Evolutionary conservation across 169 alveolate genomes (phyloP), one percentile per base, ranked within the genome.

Genomic region (Ichthyophthirius multifiliis): DNA sequence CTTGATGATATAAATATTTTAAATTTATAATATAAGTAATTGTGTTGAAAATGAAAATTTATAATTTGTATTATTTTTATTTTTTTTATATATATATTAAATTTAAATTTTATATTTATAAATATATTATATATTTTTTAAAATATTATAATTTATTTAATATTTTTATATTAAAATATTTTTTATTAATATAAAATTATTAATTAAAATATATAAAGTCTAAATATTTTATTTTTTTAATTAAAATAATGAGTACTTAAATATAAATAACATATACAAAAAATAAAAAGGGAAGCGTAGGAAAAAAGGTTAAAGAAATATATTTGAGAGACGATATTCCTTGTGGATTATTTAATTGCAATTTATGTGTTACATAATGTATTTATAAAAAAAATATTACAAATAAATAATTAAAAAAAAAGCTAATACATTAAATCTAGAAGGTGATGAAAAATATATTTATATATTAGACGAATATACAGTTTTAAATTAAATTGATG

Each of bases 311-410:
- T 5, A 78, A 84, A 3, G 97, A 94, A 84, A 76, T 92, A 13
- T 96, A 96, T 76, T 47, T 93, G 9, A 73, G 97, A 35, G 89
- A 89, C 34, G 96, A 94, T 82, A 88, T 94, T 16, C 47, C 82
- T 7, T 92, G 96, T 45, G 92, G 93, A 6, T 23, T 87, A n/a
- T 45, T 30, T 23, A 81, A 65, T 10, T 89, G 95, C 71, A 41
- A 79, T 18, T 27, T 46, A 35, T 90, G 94, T 67, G 77, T 41
- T 15, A 18, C 39, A 16, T 45, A 43, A 30, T 71, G 62, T 35
- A 23, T 41, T 16, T 43, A 34, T 43, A 83, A 16, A 4, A 45
- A 37, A 47, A 34, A 46, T 35, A 18, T 67, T 46, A 34, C 44
- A 76, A 16, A 64, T 76, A 31, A 16, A 39, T n/a, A 37, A 46